phyloP scores from a whole-genome alignment of 495 filamentous ascomycete species.

The Pyrenopolyporus hunteri region DNA sequence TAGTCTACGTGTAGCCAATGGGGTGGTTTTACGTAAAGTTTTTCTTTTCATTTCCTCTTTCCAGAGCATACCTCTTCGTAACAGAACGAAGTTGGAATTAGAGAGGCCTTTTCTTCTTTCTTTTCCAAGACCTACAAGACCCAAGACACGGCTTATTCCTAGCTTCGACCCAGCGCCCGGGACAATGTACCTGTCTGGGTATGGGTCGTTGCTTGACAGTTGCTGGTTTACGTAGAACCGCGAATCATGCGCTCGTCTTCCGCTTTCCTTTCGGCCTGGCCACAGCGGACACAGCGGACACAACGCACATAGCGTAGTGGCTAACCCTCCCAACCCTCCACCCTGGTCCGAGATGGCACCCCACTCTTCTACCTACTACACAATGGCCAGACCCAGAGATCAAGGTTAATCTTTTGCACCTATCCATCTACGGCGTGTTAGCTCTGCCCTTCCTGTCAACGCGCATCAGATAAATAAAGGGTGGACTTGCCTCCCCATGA shows the following conservation, averaged over 20 bases:
- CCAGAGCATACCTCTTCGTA: neutral
- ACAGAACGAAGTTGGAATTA: neutral
- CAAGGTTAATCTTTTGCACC: conserved; percentile 16
- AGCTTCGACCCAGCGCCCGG: conserved; percentile 4
- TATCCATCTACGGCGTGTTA: conserved; percentile 12
- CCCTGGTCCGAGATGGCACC: neutral
- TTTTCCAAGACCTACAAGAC: too few species aligned
- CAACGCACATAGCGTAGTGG: too few species aligned
- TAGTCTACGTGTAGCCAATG: neutral
- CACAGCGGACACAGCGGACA: neutral
- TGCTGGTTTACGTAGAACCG: neutral
- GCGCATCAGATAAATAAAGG: conserved; percentile 21
- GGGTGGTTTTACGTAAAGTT: conserved; percentile 34
- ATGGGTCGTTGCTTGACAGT: conserved; percentile 1
- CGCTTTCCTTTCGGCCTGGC: neutral
- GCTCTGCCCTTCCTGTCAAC: neutral
- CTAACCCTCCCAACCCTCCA: conserved; percentile 10
- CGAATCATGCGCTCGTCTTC: neutral
- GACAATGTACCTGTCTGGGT: conserved; percentile 5
- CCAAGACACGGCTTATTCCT: neutral
- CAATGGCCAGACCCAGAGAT: conserved; percentile 23
- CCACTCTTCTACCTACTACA: conserved; percentile 26
- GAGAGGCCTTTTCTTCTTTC: neutral
- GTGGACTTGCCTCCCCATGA: neutral
- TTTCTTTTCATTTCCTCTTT: neutral